A percentile compares a stretch with the other conserved stretches of the same genome.
These are phyloP conservation scores for Paraconiothyrium sp. DNA, from an alignment of 2,329 filamentous ascomycete species.

Conservation along the genomic window DNA sequence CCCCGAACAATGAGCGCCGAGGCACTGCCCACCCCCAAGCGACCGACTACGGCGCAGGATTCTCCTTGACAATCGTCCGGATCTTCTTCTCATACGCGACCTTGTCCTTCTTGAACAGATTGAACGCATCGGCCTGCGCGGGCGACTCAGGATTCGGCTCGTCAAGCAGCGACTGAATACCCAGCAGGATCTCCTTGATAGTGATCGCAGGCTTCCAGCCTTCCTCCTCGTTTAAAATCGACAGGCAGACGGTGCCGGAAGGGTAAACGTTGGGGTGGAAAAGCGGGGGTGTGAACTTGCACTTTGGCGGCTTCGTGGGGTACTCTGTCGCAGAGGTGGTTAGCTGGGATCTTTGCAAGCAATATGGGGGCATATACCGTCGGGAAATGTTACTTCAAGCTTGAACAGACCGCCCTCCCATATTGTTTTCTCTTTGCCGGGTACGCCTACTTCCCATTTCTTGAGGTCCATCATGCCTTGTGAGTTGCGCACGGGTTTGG, in stretches of 20 bases:
- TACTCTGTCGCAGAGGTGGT: conserved; percentile 72
- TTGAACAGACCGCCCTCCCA: conserved; percentile 99
- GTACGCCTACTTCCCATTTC: conserved; percentile 95
- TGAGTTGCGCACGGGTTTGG: conserved; percentile 81
- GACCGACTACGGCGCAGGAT: conserved; percentile 72
- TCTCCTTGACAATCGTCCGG: conserved; percentile 85
- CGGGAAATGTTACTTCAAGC: conserved; percentile 89
- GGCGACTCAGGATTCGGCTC: conserved; percentile 97
- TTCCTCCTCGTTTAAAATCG: conserved; percentile 97
- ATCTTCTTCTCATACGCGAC: conserved; percentile 89
- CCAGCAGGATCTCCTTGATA: conserved; percentile 95
- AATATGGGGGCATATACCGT: conserved; percentile 66
- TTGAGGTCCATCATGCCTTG: conserved; percentile 90
- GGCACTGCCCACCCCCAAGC: neutral
- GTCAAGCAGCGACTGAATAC: conserved; percentile 94
- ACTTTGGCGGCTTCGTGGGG: conserved; percentile 98
- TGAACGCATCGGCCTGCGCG: conserved; percentile 96
- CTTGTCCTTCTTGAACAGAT: conserved; percentile 91
- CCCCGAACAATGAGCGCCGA: neutral
- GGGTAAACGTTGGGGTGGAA: conserved; percentile 99
- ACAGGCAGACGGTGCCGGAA: conserved; percentile 95
- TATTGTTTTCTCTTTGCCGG: conserved; percentile 94
- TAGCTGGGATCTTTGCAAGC: conserved; percentile 14
- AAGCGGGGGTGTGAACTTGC: conserved; percentile 94
- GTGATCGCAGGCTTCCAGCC: conserved; percentile 99